Base-by-base conservation (phyloP, 495 filamentous ascomycete genomes). In the Darksidea phi region DNA sequence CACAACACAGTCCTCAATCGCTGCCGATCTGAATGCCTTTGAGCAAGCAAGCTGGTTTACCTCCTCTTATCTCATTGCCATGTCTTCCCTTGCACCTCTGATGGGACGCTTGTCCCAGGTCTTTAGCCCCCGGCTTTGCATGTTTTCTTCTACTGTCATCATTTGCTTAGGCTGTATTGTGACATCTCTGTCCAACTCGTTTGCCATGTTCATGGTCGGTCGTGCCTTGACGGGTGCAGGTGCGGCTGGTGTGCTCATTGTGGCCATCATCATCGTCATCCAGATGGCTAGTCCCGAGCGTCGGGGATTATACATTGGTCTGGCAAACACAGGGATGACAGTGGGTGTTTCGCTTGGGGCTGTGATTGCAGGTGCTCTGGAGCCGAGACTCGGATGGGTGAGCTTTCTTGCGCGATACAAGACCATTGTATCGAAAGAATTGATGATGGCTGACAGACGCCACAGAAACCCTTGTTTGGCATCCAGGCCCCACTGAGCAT, bases 21-120 rank as follows among this genome's bases (percentile, higher is more conserved):
- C 88, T 0, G 77, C 77, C 18, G 88, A 90, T 57, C 74, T 91
- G 0, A 78, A 90, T 76, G 82, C 87, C 8, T 91, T 87, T 68
- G 82, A 82, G 24, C 72, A 84, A 45, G 83, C 83, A 18, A 85
- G 81, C 62, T 93, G 88, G 88, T 87, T 93, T 63, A 89, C 87
- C 6, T 85, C 85, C 24, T 74, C 86, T 1, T 91, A 87, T 70
- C 71, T 86, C 73, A 89, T 93, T 59, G 82, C 85, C 42, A 79
- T 83, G 78, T 86, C 86, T 42, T 85, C 81, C 18, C 74, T 86
- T 3, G 78, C 83, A 0, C 88, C 88, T 0, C 69, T 93, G 1
- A 76, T 78, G 8, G 88, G 88, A 6, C 79, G 87, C 36, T 74
- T 91, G 7, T 80, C 82, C 21, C 80, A 83, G 60, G 80, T 90